Evolutionary conservation across 2,329 filamentous ascomycete genomes (phyloP), one percentile per base, ranked within the genome.

Genomic region (Sporothrix brunneoviolacea): DNA sequence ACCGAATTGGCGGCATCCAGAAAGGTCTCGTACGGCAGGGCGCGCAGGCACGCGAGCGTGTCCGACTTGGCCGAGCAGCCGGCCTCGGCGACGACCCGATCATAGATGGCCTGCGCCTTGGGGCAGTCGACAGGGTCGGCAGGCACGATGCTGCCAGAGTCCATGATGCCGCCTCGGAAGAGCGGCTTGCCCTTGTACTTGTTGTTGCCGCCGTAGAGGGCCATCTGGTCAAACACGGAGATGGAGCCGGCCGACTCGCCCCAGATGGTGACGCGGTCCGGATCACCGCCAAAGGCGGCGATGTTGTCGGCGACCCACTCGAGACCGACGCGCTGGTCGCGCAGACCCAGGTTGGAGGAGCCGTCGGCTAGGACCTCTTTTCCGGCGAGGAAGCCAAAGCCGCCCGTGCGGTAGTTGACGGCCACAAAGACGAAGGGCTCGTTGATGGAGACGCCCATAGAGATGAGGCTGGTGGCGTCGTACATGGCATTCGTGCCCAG

Each of bases 261-360:
- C 83, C 83, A 89, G 53, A 91, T 83, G 0, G 86, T 91, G 6
- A 91, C 85, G 63, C 85, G 86, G n/a, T 73, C 70, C 0, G 86
- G 83, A 62, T 91, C 86, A 13, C 88, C 88, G 9, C 88, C 88
- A 61, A 93, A 94, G 0, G 79, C 73, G 1, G 70, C 80, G 51
- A 91, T 88, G 57, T 91, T 88, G 58, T 88, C 84, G 8, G 84
- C 80, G 1, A 88, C 78, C 87, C 87, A 91, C 62, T 90, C 68
- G 7, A 91, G 70, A 0, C 78, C 86, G 56, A 86, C 72, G 30
- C 84, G 74, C 59, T 91, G 86, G 60, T 91, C 87, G 0, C 86
- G 71, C 3, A 88, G 73, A 3, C 87, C 87, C 4, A 88, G 64
- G 61, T 91, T 91, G 3, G 50, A 66, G 2, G 82, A 75, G 2